A percentile compares a stretch with the other conserved stretches of the same genome.
phyloP scores from a whole-genome alignment of 2,329 filamentous ascomycete species.

The Sporothrix mexicana region DNA sequence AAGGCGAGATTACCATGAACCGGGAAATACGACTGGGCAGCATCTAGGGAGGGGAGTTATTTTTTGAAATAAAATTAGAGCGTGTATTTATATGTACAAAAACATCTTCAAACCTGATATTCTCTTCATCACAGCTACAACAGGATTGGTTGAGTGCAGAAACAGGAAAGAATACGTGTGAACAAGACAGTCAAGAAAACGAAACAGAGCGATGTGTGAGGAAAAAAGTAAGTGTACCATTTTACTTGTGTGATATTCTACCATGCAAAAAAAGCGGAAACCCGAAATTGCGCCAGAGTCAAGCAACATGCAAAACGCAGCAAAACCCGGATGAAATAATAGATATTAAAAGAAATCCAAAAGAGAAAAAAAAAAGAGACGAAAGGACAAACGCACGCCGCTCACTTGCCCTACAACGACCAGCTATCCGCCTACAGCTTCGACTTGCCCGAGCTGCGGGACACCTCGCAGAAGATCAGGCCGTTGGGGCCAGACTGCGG shows the following conservation, averaged over 20 bases:
- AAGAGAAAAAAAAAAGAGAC: background rate
- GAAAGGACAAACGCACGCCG: background rate
- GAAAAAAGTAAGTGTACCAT: background rate
- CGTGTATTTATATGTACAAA: conserved; percentile 28
- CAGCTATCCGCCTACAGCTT: conserved; percentile 5
- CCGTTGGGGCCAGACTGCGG: conserved; percentile 94
- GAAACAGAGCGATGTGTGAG: background rate
- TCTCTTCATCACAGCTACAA: background rate
- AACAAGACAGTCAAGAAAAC: background rate
- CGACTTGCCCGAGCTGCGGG: conserved; percentile 65
- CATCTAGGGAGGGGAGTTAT: background rate
- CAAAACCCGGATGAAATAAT: background rate
- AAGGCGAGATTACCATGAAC: background rate
- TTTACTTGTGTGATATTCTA: background rate
- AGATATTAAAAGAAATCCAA: background rate
- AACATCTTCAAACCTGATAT: background rate
- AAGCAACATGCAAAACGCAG: background rate
- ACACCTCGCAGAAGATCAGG: conserved; percentile 91
- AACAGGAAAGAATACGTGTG: too few relatives aligned
- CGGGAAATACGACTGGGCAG: background rate
- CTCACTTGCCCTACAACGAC: background rate
- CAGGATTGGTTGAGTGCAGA: background rate
- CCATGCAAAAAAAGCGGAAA: background rate
- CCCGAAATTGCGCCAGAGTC: conserved; percentile 14
- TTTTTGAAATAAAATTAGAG: conserved; percentile 2